Evolutionary conservation across 169 alveolate species (phyloP).

Genomic region (Eimeria nieschulzi): DNA sequence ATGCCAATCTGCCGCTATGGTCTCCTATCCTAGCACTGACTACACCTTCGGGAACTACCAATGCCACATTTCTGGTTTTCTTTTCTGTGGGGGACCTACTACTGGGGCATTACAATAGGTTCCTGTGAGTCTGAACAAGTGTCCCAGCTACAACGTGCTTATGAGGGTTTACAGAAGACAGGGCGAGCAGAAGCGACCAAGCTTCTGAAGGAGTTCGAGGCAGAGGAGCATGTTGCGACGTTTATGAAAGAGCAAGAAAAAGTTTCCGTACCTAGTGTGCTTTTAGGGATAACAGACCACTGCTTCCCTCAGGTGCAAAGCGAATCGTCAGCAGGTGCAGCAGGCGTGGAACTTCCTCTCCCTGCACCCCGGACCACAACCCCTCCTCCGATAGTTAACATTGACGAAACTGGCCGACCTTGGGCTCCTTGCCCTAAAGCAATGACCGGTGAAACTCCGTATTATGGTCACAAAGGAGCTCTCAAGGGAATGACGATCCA

Average conservation of each 20-base stretch:
- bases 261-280: not conserved
- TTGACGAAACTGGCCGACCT: constrained; percentile 26
- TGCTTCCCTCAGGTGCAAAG: not conserved
- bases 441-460: not conserved
- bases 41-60: not conserved
- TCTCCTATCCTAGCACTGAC: not conserved
- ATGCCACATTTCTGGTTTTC: not conserved
- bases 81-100: not conserved
- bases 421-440: constrained; percentile 38
- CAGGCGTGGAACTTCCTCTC: not conserved
- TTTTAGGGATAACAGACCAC: not conserved
- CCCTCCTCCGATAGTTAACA: not conserved
- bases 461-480: constrained; percentile 30
- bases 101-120: too few species aligned
- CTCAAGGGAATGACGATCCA: not conserved
- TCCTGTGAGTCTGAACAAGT: not conserved
- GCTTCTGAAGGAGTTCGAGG: constrained; percentile 34
- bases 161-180: not conserved
- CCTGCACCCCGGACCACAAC: not conserved
- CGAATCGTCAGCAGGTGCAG: not conserved
- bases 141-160: not conserved
- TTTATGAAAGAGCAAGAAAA: constrained; percentile 18
- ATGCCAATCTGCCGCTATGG: not conserved
- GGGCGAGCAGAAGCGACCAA: constrained; percentile 8
- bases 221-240: constrained; percentile 25